Evolutionary conservation across 1,284 basidiomycete genomes (phyloP), one percentile per base, ranked within the genome.

Genomic region (Cryptococcus floricola): DNA sequence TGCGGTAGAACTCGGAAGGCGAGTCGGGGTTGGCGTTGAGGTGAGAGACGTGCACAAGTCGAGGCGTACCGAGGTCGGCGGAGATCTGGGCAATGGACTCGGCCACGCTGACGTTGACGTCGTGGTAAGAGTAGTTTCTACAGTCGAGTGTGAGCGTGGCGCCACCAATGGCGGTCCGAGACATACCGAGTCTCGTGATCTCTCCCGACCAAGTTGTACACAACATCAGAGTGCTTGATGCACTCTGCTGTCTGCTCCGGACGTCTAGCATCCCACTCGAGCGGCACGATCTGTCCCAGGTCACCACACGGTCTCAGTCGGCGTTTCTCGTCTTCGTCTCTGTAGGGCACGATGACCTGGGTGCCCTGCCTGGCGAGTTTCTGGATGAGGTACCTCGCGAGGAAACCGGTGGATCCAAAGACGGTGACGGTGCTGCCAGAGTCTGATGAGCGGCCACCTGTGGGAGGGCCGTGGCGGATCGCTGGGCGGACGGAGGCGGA

Each of bases 401-500:
- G 80, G 77, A 98, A 98, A 7, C 94, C 91, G 10, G 94, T 98
- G 72, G 87, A 90, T 38, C 95, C 95, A 80, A 99, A 98, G 54
- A 98, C 94, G 31, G 95, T 99, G 43, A 88, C 95, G 47, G 88
- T 85, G 78, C 94, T 92, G 3, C 93, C 93, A 51, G 87, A 87
- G 60, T 87, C 84, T 7, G 90, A 86, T 70, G 90, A 92, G 68
- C 94, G 86, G 52, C 92, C 92, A 39, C 91, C 86, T 52, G 85
- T 82, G n/a, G 70, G 65, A 7, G 76, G 73, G 2, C 91, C 91
- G 60, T 84, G 80, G 16, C 85, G 83, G 67, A 91, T 81, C 64
- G 88, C 78, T 38, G 88, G 85, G 69, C 85, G 85, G 19, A 67
- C 65, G 19, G 60, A 61, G 53, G 66, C 57, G 37, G 64, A 54